phyloP scores from a whole-genome alignment of 2,329 filamentous ascomycete genomes.

The Colletotrichum chlorophyti region DNA sequence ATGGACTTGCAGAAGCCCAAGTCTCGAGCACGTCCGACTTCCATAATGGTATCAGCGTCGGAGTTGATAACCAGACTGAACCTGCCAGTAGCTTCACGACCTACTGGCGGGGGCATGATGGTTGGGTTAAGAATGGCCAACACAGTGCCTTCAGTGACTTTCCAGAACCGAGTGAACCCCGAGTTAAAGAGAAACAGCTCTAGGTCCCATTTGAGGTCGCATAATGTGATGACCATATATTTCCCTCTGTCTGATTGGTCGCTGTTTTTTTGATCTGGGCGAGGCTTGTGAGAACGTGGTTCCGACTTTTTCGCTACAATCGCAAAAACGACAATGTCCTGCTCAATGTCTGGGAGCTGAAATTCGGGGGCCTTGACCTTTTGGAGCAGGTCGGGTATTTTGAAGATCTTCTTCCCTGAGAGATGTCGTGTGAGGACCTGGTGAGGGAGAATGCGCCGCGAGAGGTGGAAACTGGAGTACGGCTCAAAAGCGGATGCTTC shows the following conservation, averaged over 20 bases:
- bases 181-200: slow-evolving; percentile 92
- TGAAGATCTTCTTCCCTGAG: slow-evolving; percentile 76
- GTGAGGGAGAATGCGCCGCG: slow-evolving; percentile 83
- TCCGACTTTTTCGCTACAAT: slow-evolving; percentile 89
- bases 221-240: slow-evolving; percentile 91
- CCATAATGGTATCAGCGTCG: slow-evolving; percentile 86
- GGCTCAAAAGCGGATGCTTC: slow-evolving; percentile 77
- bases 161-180: slow-evolving; percentile 93
- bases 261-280: slow-evolving; percentile 48
- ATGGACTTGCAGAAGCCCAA: slow-evolving; percentile 86
- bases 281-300: slow-evolving; percentile 67
- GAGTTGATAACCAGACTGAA: slow-evolving; percentile 88
- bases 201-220: slow-evolving; percentile 88
- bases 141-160: slow-evolving; percentile 88
- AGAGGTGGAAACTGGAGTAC: slow-evolving; percentile 85
- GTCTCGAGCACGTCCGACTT: slow-evolving; percentile 85
- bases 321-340: slow-evolving; percentile 88
- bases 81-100: slow-evolving; percentile 77
- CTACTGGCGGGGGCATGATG: slow-evolving; percentile 85
- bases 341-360: slow-evolving; percentile 80
- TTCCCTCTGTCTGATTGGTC: slow-evolving; percentile 71
- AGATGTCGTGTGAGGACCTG: slow-evolving; percentile 80
- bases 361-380: slow-evolving; percentile 84
- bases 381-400: slow-evolving; percentile 81
- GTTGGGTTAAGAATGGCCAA: slow-evolving; percentile 90